Conservation (phyloP, 805 yeast genomes). For the Isabelozyma pseudorhagii region DNA sequence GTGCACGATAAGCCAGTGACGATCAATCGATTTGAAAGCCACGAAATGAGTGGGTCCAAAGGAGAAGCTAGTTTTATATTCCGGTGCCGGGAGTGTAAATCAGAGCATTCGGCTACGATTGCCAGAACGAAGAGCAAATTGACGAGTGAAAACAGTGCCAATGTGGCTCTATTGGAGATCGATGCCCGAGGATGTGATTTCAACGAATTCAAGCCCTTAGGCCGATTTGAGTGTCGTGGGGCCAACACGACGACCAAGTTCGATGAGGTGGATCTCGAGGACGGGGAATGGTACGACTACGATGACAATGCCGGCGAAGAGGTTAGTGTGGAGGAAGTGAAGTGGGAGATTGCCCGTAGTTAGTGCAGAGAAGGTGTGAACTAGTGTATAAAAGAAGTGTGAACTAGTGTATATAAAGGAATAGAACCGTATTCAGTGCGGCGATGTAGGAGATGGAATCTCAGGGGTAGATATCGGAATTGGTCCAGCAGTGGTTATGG, state of each 20-base stretch:
- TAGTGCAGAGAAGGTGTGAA: neutral
- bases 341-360: constrained; percentile 51
- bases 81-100: constrained; percentile 65
- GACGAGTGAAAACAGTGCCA: constrained; percentile 37
- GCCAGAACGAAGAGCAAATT: constrained; percentile 27
- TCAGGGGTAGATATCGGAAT: no score
- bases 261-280: constrained; percentile 61
- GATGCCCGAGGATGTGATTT: constrained; percentile 87
- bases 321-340: constrained; percentile 74
- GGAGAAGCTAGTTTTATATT: constrained; percentile 85
- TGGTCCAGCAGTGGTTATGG: no score
- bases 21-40: constrained; percentile 63
- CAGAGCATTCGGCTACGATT: constrained; percentile 36
- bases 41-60: constrained; percentile 64
- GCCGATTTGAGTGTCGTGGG: constrained; percentile 56
- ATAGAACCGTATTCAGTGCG: no score
- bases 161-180: constrained; percentile 54
- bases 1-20: constrained; percentile 66
- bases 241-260: constrained; percentile 51
- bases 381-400: neutral
- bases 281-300: constrained; percentile 92
- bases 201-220: constrained; percentile 63
- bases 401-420: no score
- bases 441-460: no score
- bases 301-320: constrained; percentile 82